Evolutionary conservation across 306 rosid species (phyloP), one percentile per base, ranked within the genome.

Genomic region (Oxytropis ochrocephala): DNA sequence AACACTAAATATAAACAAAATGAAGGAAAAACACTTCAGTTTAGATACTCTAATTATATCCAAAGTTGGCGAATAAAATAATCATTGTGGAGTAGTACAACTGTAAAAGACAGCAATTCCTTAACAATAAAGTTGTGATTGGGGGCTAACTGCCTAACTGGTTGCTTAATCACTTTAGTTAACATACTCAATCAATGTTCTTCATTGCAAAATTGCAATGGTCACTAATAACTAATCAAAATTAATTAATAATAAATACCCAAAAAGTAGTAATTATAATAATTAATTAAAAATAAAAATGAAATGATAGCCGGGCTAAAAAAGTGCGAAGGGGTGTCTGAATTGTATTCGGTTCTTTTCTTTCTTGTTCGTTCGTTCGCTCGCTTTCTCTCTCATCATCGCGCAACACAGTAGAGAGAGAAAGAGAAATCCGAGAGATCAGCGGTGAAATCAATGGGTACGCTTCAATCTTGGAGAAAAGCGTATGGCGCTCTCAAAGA

Each of bases 401-500:
- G 5, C 12, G 10, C 21, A 44, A 67, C 60, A 30, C 47, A 14
- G 5, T 56, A 55, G 55, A 67, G 83, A 66, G 77, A 53, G 84
- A 70, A 81, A 78, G 73, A 79, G 69, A 61, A 70, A 76, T 38
- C 18, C 57, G 39, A 75, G 84, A 84, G 59, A 76, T 79, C 80
- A 36, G 72, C 68, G 75, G 56, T 44, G 60, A 35, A 68, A 95
- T 24, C 29, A 1, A 24, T 91, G 95, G 96, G 96, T 61, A 95
- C 97, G 79, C 97, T 95, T 85, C 97, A 91, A 72, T 76, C 95
- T 72, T 95, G 99, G 99, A 82, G 99, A 64, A 89, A 85, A 87
- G 99, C 96, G 41, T 95, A 91, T 58, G 99, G 99, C 32, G 97
- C 97, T 62, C 66, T 95, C 79, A 95, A 95, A 70, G 99, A 95